Percentiles rank a stretch among this genome's conserved stretches.
Evolutionary conservation across 495 filamentous ascomycete species (phyloP).

Genomic region (Rhizodiscina lignyota): DNA sequence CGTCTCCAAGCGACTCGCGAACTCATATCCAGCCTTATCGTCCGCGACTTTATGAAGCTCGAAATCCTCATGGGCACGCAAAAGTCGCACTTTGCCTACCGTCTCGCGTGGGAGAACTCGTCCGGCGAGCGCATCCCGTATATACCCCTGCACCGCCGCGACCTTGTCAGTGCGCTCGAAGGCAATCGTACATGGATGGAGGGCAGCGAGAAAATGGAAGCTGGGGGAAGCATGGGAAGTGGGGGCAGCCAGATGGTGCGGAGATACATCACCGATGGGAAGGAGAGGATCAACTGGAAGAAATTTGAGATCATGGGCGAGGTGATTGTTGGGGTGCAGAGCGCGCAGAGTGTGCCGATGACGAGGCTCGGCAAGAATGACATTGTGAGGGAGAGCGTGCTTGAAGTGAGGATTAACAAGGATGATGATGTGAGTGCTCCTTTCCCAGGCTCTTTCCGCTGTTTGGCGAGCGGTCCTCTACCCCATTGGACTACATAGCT

Average conservation of each 20-base stretch:
- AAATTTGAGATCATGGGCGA: slow-evolving; percentile 96
- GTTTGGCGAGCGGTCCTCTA: background rate
- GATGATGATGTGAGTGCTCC: slow-evolving; percentile 40
- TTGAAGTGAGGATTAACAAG: slow-evolving; percentile 42
- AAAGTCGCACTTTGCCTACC: slow-evolving; percentile 84
- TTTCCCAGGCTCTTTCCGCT: background rate
- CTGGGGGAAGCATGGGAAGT: slow-evolving; percentile 1
- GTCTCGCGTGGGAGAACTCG: slow-evolving; percentile 91
- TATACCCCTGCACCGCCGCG: slow-evolving; percentile 75
- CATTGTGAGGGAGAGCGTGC: slow-evolving; percentile 47
- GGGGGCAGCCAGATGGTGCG: background rate
- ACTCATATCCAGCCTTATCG: slow-evolving; percentile 48
- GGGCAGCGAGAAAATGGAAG: slow-evolving; percentile 34
- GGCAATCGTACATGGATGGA: slow-evolving; percentile 80
- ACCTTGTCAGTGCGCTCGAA: slow-evolving; percentile 81
- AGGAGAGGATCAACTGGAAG: slow-evolving; percentile 73
- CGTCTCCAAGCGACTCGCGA: slow-evolving; percentile 71
- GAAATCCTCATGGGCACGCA: slow-evolving; percentile 85
- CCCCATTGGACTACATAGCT: background rate
- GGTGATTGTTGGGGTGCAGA: slow-evolving; percentile 74
- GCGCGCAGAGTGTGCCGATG: slow-evolving; percentile 76
- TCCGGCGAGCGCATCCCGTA: slow-evolving; percentile 82
- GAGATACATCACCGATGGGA: background rate
- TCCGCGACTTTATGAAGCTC: slow-evolving; percentile 73
- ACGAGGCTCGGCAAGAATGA: slow-evolving; percentile 49